A percentile compares a stretch with the other conserved stretches of the same genome.
These are phyloP conservation scores for Starmera pachycereana DNA, from an alignment of 805 yeast genomes.

Conservation along the genomic window DNA sequence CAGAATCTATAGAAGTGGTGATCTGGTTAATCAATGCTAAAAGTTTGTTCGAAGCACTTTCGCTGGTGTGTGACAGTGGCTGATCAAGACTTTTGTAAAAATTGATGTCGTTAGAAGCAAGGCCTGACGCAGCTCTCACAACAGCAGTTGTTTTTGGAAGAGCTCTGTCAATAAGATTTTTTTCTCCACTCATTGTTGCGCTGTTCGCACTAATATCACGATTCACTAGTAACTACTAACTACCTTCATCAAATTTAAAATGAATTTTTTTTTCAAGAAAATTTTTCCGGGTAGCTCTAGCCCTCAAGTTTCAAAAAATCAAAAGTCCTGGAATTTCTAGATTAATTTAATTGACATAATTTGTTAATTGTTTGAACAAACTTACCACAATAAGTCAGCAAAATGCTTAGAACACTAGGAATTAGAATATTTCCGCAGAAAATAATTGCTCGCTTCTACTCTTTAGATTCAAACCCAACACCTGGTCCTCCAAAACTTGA, in stretches of 20 bases:
- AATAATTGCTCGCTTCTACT: slow-evolving; percentile 7
- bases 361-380: too few relatives aligned
- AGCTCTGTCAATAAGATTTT: not conserved
- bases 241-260: too few relatives aligned
- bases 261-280: too few relatives aligned
- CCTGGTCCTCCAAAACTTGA: slow-evolving; percentile 64
- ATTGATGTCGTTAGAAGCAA: slow-evolving; percentile 73
- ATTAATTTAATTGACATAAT: too few relatives aligned
- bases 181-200: not conserved
- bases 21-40: slow-evolving; percentile 37
- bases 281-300: not conserved
- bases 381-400: not conserved
- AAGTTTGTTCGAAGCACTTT: slow-evolving; percentile 30
- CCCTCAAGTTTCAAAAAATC: too few relatives aligned
- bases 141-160: slow-evolving; percentile 43
- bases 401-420: slow-evolving; percentile 4
- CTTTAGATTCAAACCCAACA: slow-evolving; percentile 11
- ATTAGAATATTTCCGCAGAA: not conserved
- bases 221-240: too few relatives aligned
- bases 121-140: slow-evolving; percentile 55
- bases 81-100: slow-evolving; percentile 60
- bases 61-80: slow-evolving; percentile 28
- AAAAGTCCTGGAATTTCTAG: too few relatives aligned
- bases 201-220: too few relatives aligned
- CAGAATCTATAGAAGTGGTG: slow-evolving; percentile 26